phyloP scores from a whole-genome alignment of 2,329 filamentous ascomycete genomes.

The Ophiostoma angusticollis region DNA sequence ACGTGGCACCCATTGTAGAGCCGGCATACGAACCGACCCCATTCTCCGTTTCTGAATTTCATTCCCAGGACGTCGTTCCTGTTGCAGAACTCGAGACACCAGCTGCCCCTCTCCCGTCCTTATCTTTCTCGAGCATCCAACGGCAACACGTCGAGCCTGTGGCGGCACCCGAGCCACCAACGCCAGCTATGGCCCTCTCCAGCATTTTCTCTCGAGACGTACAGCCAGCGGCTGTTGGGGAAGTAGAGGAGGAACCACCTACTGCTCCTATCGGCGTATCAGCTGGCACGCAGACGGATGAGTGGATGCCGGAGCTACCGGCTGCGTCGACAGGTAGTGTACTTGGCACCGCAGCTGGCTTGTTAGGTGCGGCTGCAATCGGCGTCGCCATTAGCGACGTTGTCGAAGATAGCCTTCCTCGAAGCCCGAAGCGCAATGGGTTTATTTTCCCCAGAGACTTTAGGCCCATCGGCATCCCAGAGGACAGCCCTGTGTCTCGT shows the following conservation, averaged over 20 bases:
- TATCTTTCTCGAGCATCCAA: constrained; percentile 26
- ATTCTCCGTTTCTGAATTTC: constrained; percentile 25
- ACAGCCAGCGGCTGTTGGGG: constrained; percentile 5
- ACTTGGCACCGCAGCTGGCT: constrained; percentile 10
- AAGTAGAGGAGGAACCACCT: neutral
- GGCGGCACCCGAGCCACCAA: constrained; percentile 8
- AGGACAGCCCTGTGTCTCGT: neutral
- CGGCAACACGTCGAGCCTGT: constrained; percentile 21
- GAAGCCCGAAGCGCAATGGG: constrained; percentile 40
- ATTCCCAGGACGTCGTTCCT: constrained; percentile 17
- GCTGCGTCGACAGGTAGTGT: constrained; percentile 33
- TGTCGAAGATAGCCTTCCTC: constrained; percentile 15
- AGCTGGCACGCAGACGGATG: constrained; percentile 11
- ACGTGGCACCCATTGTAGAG: constrained; percentile 11
- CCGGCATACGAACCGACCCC: constrained; percentile 9
- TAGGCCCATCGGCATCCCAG: constrained; percentile 7
- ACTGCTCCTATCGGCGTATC: neutral
- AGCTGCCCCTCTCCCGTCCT: constrained; percentile 15
- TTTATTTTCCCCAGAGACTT: constrained; percentile 42
- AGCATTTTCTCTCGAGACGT: constrained; percentile 8
- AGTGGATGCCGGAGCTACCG: constrained; percentile 11
- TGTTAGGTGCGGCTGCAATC: constrained; percentile 1
- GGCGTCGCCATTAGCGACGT: constrained; percentile 29
- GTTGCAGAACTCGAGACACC: constrained; percentile 5
- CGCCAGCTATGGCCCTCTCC: constrained; percentile 11